These are phyloP conservation scores for Boletus patriciae DNA, from an alignment of 768 basidiomycete genomes.

Conservation along the genomic window DNA sequence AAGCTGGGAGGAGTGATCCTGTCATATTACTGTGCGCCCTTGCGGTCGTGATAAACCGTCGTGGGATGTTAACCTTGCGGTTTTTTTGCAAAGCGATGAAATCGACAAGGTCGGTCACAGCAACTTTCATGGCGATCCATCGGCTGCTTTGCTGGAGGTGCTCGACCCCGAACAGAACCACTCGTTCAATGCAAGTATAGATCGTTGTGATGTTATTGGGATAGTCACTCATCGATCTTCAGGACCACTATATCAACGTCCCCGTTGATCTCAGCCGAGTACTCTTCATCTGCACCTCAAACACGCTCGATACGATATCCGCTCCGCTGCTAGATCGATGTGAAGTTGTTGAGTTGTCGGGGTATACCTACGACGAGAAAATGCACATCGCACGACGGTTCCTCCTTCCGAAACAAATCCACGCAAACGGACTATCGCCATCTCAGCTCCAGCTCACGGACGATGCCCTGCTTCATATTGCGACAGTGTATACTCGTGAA, in stretches of 20 bases:
- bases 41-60: background rate
- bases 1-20: slow-evolving; percentile 76
- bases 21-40: slow-evolving; percentile 65
- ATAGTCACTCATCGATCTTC: slow-evolving; percentile 1
- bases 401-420: slow-evolving; percentile 85
- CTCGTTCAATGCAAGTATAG: slow-evolving; percentile 61
- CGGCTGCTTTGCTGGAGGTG: slow-evolving; percentile 87
- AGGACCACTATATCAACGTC: slow-evolving; percentile 92
- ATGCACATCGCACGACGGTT: slow-evolving; percentile 84
- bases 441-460: slow-evolving; percentile 66
- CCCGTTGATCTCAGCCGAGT: slow-evolving; percentile 87
- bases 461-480: slow-evolving; percentile 66
- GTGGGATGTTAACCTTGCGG: background rate
- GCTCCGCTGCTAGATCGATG: slow-evolving; percentile 87
- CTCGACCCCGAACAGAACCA: slow-evolving; percentile 94
- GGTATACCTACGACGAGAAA: slow-evolving; percentile 90
- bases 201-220: background rate
- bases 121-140: slow-evolving; percentile 90
- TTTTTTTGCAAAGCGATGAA: slow-evolving; percentile 55
- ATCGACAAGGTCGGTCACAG: slow-evolving; percentile 88
- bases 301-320: slow-evolving; percentile 85
- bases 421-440: slow-evolving; percentile 68
- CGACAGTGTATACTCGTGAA: slow-evolving; percentile 83
- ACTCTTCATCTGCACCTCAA: slow-evolving; percentile 91
- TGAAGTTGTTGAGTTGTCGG: slow-evolving; percentile 81